Conservation (phyloP, 495 filamentous ascomycete species). For the Daldinia decipiens region DNA sequence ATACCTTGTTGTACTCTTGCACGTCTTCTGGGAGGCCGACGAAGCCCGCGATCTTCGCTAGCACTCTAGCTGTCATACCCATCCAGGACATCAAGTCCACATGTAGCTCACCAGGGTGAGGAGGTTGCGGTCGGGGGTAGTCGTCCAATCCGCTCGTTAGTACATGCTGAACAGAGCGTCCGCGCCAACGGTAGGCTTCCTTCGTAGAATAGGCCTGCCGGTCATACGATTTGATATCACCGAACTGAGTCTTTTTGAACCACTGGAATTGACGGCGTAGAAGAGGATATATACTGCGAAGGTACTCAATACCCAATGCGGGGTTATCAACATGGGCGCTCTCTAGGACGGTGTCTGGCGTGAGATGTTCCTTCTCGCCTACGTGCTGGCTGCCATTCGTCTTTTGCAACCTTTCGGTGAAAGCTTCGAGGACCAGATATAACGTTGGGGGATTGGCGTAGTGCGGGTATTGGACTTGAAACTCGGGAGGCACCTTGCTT, state of each 20-base stretch:
- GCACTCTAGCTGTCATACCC: slow-evolving; percentile 87
- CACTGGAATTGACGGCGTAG: slow-evolving; percentile 91
- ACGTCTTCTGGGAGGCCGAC: slow-evolving; percentile 80
- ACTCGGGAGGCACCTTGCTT: slow-evolving; percentile 94
- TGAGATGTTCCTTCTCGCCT: slow-evolving; percentile 46
- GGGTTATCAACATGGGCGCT: slow-evolving; percentile 72
- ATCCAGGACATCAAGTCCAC: slow-evolving; percentile 96
- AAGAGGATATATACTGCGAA: slow-evolving; percentile 87
- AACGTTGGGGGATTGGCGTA: slow-evolving; percentile 99
- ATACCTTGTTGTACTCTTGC: slow-evolving; percentile 72
- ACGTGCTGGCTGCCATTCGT: slow-evolving; percentile 52
- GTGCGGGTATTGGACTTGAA: slow-evolving; percentile 96
- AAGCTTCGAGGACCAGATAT: slow-evolving; percentile 85
- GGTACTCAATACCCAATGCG: slow-evolving; percentile 75
- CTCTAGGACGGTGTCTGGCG: slow-evolving; percentile 53
- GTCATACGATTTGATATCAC: slow-evolving; percentile 91
- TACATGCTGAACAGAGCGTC: slow-evolving; percentile 85
- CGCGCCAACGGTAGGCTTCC: slow-evolving; percentile 96
- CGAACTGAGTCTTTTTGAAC: slow-evolving; percentile 91
- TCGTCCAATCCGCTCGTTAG: slow-evolving; percentile 95
- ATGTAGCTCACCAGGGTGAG: slow-evolving; percentile 97
- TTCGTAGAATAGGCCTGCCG: slow-evolving; percentile 84
- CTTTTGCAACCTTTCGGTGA: slow-evolving; percentile 75
- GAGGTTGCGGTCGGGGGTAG: slow-evolving; percentile 92
- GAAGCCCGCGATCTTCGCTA: slow-evolving; percentile 78